Conservation (phyloP, 177 flowering plant genomes). For the Vitis hybrid region DNA sequence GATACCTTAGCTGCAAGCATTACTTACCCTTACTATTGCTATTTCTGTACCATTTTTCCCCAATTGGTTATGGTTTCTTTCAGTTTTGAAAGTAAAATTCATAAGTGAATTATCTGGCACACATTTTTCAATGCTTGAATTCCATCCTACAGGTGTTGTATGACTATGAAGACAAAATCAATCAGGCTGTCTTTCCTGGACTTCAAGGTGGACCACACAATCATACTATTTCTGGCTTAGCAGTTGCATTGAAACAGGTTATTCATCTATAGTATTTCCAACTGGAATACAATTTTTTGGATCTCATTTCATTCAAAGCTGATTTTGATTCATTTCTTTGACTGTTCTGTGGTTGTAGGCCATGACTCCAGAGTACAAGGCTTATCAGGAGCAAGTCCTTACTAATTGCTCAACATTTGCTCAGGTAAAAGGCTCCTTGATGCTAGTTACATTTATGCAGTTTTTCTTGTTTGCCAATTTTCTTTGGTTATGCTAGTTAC, state of each 20-base stretch:
- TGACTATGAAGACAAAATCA: constrained; percentile 95
- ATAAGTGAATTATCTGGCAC: constrained; percentile 13
- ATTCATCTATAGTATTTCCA: too few species aligned
- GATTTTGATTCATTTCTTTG: not conserved
- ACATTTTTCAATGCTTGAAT: too few species aligned
- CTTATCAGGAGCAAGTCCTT: constrained; percentile 98
- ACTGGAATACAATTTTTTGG: not conserved
- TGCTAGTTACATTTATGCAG: not conserved
- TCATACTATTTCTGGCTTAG: constrained; percentile 95
- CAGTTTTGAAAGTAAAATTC: not conserved
- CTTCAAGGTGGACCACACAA: constrained; percentile 99
- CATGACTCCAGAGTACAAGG: constrained; percentile 91
- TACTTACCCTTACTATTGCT: not conserved
- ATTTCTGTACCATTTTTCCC: not conserved
- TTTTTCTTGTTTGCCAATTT: too few species aligned
- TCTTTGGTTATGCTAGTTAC: not conserved
- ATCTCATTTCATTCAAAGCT: not conserved
- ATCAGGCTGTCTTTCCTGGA: constrained; percentile 96
- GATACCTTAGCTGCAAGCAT: not conserved
- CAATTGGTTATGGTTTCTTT: not conserved
- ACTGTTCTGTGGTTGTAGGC: constrained; percentile 52
- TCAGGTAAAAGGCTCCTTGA: constrained; percentile 44
- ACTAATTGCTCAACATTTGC: constrained; percentile 88
- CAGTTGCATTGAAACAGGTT: constrained; percentile 96
- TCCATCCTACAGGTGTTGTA: constrained; percentile 60